Percentiles rank a stretch among this genome's conserved stretches.
Conservation (phyloP, 768 basidiomycete genomes). For the Lyophyllum semitale region DNA sequence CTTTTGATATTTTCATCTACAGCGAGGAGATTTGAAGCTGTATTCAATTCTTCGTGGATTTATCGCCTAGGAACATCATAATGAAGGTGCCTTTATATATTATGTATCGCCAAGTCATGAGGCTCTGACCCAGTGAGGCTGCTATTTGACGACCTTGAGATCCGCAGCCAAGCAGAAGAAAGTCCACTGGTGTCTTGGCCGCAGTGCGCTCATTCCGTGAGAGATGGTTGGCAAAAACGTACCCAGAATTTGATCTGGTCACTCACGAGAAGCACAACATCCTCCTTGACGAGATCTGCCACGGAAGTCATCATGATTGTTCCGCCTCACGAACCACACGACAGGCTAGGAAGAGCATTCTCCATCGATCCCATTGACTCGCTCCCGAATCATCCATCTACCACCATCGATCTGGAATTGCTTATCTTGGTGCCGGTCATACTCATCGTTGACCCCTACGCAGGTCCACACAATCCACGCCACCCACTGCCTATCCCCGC, state of each 20-base stretch:
- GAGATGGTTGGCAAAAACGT: neutral
- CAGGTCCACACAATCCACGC: too few species aligned
- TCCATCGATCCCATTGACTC: too few species aligned
- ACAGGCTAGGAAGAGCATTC: conserved; percentile 73
- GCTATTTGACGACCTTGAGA: conserved; percentile 70
- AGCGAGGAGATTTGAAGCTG: conserved; percentile 50
- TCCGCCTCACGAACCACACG: conserved; percentile 62
- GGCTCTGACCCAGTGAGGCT: conserved; percentile 73
- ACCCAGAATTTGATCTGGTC: neutral
- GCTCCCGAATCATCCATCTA: too few species aligned
- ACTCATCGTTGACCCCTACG: too few species aligned
- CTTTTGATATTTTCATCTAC: conserved; percentile 55
- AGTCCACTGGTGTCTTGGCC: conserved; percentile 72
- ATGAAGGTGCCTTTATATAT: neutral
- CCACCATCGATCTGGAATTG: too few species aligned
- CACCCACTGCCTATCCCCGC: too few species aligned
- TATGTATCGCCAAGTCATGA: too few species aligned
- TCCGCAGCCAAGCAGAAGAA: conserved; percentile 58
- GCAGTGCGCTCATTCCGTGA: conserved; percentile 52
- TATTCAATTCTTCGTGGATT: conserved; percentile 45
- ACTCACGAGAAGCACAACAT: conserved; percentile 61
- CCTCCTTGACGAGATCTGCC: conserved; percentile 64
- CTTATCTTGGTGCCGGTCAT: too few species aligned
- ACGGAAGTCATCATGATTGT: conserved; percentile 57
- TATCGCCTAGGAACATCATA: conserved; percentile 37